Conservation (phyloP, 768 basidiomycete species). For the Termitomyces sp. region DNA sequence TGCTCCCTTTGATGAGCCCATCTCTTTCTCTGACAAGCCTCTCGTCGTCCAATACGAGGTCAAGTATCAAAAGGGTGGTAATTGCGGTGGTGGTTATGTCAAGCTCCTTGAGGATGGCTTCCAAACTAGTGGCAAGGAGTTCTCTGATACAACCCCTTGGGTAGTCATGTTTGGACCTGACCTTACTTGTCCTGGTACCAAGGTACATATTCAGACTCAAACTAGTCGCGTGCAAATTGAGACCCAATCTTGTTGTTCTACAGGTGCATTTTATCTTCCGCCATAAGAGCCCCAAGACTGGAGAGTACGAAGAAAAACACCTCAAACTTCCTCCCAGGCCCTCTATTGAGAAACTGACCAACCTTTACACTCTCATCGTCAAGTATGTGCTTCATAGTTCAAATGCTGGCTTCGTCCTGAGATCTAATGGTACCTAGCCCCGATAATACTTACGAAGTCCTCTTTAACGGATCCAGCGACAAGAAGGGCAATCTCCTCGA, state of each 20-base stretch:
- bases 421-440: conserved; percentile 42
- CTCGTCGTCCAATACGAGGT: conserved; percentile 98
- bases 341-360: conserved; percentile 83
- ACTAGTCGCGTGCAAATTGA: not conserved
- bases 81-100: conserved; percentile 98
- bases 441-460: conserved; percentile 90
- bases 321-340: conserved; percentile 77
- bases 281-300: conserved; percentile 89
- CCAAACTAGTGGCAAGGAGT: conserved; percentile 90
- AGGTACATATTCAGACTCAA: conserved; percentile 39
- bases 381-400: conserved; percentile 48
- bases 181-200: conserved; percentile 86
- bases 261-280: conserved; percentile 99
- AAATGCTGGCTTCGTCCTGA: not conserved
- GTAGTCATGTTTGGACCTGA: conserved; percentile 98
- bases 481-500: conserved; percentile 82
- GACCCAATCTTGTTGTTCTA: not conserved
- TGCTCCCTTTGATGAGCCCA: conserved; percentile 71
- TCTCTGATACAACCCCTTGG: conserved; percentile 91
- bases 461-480: conserved; percentile 81
- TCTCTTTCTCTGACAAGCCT: conserved; percentile 80
- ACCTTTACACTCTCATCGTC: conserved; percentile 91
- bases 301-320: conserved; percentile 97
- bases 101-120: conserved; percentile 94
- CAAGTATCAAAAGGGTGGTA: conserved; percentile 98